phyloP scores from a whole-genome alignment of 2,329 filamentous ascomycete genomes.

The Bretziella fagacearum region DNA sequence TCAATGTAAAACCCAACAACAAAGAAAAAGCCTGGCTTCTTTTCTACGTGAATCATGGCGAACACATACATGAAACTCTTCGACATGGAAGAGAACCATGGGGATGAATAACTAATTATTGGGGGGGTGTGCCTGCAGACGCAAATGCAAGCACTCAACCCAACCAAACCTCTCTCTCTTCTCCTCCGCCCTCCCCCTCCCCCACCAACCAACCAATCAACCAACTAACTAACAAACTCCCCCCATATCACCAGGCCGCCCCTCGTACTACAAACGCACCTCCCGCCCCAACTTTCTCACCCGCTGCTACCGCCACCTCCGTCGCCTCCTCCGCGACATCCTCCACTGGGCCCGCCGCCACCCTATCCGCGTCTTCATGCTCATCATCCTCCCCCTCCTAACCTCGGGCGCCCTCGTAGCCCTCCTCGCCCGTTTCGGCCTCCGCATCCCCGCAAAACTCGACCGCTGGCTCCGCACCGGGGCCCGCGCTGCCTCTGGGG shows the following conservation, averaged over 20 bases:
- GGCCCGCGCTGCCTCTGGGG: constrained; percentile 31
- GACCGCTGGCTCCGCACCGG: constrained; percentile 41
- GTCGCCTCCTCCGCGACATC: constrained; percentile 64
- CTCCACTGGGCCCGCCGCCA: constrained; percentile 66
- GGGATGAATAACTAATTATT: no score
- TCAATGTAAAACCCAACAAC: no score
- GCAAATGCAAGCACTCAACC: neutral
- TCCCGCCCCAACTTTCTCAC: constrained; percentile 65
- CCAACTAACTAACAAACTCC: neutral
- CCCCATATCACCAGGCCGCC: no score
- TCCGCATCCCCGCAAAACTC: constrained; percentile 52
- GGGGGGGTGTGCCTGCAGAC: no score
- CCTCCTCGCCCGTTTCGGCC: constrained; percentile 60
- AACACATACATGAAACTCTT: no score
- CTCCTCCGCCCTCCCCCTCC: neutral
- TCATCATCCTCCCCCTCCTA: constrained; percentile 74
- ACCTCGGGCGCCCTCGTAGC: constrained; percentile 68
- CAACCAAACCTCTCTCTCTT: neutral
- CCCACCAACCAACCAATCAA: neutral
- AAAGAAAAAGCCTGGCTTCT: no score
- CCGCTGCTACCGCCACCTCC: constrained; percentile 57
- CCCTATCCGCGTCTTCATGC: constrained; percentile 72
- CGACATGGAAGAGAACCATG: no score
- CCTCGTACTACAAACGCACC: constrained; percentile 61
- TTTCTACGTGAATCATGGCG: no score